These are phyloP conservation scores for Aspergillus fijiensis DNA, from an alignment of 2,329 filamentous ascomycete species.

Conservation along the genomic window DNA sequence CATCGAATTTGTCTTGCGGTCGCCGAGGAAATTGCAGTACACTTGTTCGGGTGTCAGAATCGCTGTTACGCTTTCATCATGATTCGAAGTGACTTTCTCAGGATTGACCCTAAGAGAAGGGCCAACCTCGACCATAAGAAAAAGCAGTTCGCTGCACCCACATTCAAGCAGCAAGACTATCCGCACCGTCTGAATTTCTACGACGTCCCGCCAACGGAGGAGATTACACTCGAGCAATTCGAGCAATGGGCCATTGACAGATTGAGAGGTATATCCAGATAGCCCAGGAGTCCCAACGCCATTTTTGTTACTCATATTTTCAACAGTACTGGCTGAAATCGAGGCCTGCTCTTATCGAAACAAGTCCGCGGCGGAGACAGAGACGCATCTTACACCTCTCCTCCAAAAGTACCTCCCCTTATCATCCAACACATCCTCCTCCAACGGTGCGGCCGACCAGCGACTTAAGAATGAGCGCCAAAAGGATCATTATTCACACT, in stretches of 20 bases:
- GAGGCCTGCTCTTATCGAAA: constrained; percentile 97
- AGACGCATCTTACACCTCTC: constrained; percentile 77
- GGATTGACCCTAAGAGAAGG: constrained; percentile 67
- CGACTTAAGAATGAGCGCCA: constrained; percentile 70
- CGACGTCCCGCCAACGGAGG: constrained; percentile 78
- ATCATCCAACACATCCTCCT: constrained; percentile 68
- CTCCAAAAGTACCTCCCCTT: constrained; percentile 85
- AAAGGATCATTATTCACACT: constrained; percentile 97
- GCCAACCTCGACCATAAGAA: constrained; percentile 76
- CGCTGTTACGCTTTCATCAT: constrained; percentile 28
- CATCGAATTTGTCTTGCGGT: background rate
- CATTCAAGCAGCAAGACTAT: constrained; percentile 77
- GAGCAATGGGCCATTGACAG: constrained; percentile 98
- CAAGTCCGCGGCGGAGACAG: constrained; percentile 77
- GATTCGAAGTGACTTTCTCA: constrained; percentile 45
- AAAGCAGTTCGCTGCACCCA: constrained; percentile 77
- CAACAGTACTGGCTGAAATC: constrained; percentile 50
- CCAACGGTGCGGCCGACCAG: constrained; percentile 50
- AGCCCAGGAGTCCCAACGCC: background rate
- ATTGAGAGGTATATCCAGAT: constrained; percentile 63
- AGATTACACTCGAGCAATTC: constrained; percentile 95
- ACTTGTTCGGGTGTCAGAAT: background rate
- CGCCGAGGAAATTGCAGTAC: constrained; percentile 3
- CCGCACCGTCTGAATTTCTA: constrained; percentile 91
- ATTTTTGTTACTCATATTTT: background rate